phyloP scores from a whole-genome alignment of 2,329 filamentous ascomycete species.

The Fusarium oxysporum region DNA sequence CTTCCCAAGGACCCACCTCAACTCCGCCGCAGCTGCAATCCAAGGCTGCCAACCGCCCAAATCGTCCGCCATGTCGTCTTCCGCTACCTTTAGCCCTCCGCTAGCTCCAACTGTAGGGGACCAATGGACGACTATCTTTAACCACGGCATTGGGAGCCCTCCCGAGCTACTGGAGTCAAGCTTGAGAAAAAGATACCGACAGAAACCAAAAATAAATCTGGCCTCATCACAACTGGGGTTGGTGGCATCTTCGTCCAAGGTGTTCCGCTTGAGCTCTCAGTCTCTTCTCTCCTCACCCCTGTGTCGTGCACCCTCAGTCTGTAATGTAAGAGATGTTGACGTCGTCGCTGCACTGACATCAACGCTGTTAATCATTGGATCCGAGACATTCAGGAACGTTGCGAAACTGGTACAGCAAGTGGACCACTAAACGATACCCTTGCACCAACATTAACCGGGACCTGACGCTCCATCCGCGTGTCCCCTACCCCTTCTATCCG shows the following conservation, averaged over 20 bases:
- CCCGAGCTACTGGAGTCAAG: constrained; percentile 20
- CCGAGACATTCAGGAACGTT: constrained; percentile 34
- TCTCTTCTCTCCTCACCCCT: not conserved
- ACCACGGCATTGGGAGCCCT: constrained; percentile 36
- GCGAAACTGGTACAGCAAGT: constrained; percentile 16
- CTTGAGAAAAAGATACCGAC: constrained; percentile 4
- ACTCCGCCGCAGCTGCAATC: constrained; percentile 21
- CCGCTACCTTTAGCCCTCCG: constrained; percentile 11
- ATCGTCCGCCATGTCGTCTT: constrained; percentile 18
- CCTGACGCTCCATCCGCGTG: constrained; percentile 25
- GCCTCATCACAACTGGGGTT: not conserved
- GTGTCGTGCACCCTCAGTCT: not conserved
- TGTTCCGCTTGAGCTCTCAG: not conserved
- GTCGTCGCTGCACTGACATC: constrained; percentile 21
- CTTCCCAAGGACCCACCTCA: constrained; percentile 14
- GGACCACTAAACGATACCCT: constrained; percentile 18
- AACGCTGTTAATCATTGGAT: constrained; percentile 12
- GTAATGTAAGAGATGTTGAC: constrained; percentile 1
- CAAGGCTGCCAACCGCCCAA: constrained; percentile 21
- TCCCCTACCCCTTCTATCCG: constrained; percentile 8
- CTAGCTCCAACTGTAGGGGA: constrained; percentile 20
- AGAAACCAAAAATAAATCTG: not conserved
- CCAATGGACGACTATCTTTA: constrained; percentile 32
- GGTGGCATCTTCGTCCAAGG: not conserved
- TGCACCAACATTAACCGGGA: constrained; percentile 21